Evolutionary conservation across 2,329 filamentous ascomycete genomes (phyloP), one percentile per base, ranked within the genome.

Genomic region (Trichoderma cornu-damae): DNA sequence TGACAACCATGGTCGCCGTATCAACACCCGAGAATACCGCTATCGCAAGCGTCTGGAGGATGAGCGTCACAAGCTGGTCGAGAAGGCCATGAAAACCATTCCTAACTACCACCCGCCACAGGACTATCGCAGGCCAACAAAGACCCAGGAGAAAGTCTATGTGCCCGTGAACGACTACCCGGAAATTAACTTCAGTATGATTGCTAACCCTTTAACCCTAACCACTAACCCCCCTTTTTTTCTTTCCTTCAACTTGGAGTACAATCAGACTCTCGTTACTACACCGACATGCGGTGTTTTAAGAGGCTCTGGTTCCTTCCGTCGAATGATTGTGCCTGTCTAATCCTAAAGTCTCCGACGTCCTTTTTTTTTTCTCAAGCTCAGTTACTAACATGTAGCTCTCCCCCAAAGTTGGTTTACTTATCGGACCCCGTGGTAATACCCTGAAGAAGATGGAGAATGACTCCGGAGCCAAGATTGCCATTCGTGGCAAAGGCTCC

Each of bases 121-220:
- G 82, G 94, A 99, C 75, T 99, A 99, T 76, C 90, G 94, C 74
- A 90, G 94, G 69, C 94, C 94, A 62, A 97, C 93, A 74, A 99
- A 99, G 88, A 99, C 94, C 72, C 94, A 99, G 78, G 94, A 99
- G 83, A 99, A 99, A 83, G 95, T 99, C 88, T 99, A 99, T 75
- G 94, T 99, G 75, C 94, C 94, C 74, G 94, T 99, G 80, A 99
- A 99, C 85, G 94, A 99, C 77, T 99, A 99, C 76, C 94, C 94
- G 82, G 94, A 99, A 77, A 97, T 99, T 87, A 99, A 99, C 88
- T 99, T 99, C 90, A 99, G 94, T 99, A 96, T 93, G 93, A 93
- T 94, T 92, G 87, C 92, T 96, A 96, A 96, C 90, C 91, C 90
- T 91, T 64, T 86, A 87, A 89, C 85, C 79, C 85, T 88, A 87